phyloP scores from a whole-genome alignment of 345 rosid genomes.

The Anacardium occidentale region DNA sequence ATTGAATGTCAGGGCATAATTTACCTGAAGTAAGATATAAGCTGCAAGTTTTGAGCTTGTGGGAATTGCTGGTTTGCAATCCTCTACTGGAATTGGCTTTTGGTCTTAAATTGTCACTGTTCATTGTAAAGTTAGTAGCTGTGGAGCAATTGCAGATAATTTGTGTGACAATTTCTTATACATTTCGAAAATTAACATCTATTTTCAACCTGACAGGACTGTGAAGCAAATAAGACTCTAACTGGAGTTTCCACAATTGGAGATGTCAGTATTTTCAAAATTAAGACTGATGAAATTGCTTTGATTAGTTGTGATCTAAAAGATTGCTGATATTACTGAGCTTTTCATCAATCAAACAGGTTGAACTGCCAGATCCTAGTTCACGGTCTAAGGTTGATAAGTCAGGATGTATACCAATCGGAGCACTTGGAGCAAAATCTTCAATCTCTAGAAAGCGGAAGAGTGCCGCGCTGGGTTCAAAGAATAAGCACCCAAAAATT shows the following conservation, averaged over 20 bases:
- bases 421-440: slow-evolving; percentile 55
- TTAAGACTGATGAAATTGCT: slow-evolving; percentile 33
- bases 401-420: slow-evolving; percentile 70
- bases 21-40: too few relatives aligned
- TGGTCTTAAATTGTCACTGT: slow-evolving; percentile 6
- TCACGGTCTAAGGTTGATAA: slow-evolving; percentile 68
- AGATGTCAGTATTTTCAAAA: slow-evolving; percentile 54
- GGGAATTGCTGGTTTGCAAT: background rate
- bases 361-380: slow-evolving; percentile 59
- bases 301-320: slow-evolving; percentile 26
- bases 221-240: slow-evolving; percentile 42
- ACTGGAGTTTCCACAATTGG: slow-evolving; percentile 46
- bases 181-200: slow-evolving; percentile 4
- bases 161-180: background rate
- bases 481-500: slow-evolving; percentile 69
- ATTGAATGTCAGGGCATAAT: too few relatives aligned
- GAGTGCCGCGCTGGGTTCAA: slow-evolving; percentile 64
- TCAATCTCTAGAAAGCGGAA: slow-evolving; percentile 59
- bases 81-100: background rate
- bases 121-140: background rate
- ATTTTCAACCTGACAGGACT: slow-evolving; percentile 54
- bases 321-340: slow-evolving; percentile 23
- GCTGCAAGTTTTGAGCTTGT: background rate
- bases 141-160: background rate
- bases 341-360: slow-evolving; percentile 51